A percentile compares a stretch with the other conserved stretches of the same genome.
Conservation (phyloP, 1,284 basidiomycete species). For the Pulchroboletus neoregius region DNA sequence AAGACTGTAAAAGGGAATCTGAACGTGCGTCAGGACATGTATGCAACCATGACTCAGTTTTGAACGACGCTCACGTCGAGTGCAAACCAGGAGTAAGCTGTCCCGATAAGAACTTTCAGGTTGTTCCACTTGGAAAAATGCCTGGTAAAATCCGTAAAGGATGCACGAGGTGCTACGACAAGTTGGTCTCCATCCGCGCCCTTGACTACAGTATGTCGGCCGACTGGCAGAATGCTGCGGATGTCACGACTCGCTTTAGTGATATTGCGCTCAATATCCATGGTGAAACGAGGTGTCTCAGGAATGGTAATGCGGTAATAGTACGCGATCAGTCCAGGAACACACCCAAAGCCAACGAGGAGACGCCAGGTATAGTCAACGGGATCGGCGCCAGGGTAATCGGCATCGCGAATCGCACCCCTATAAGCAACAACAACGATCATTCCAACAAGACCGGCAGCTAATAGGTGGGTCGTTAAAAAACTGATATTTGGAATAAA, state of each 20-base stretch:
- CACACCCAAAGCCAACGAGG: conserved; percentile 34
- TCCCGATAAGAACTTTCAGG: conserved; percentile 44
- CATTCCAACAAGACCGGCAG: conserved; percentile 39
- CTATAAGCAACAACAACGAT: conserved; percentile 36
- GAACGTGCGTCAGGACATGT: conserved; percentile 19
- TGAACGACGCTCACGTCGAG: conserved; percentile 41
- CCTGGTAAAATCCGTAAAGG: conserved; percentile 43
- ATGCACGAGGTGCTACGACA: conserved; percentile 44
- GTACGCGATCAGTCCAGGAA: conserved; percentile 43
- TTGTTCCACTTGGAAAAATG: conserved; percentile 48
- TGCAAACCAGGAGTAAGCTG: conserved; percentile 61
- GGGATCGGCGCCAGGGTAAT: conserved; percentile 27
- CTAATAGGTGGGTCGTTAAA: conserved; percentile 24
- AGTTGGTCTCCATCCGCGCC: conserved; percentile 35
- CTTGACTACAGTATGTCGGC: conserved; percentile 36
- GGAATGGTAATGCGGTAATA: conserved; percentile 56
- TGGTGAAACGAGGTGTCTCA: conserved; percentile 64
- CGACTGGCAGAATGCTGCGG: conserved; percentile 41
- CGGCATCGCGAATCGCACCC: conserved; percentile 28
- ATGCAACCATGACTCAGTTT: background rate
- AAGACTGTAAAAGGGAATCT: conserved; percentile 61
- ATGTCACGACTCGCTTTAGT: conserved; percentile 53
- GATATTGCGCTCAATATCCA: conserved; percentile 67
- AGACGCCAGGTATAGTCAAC: conserved; percentile 46
- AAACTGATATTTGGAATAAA: background rate